Evolutionary conservation across 2,329 filamentous ascomycete genomes (phyloP).

Genomic region (Cladosporium phlei): DNA sequence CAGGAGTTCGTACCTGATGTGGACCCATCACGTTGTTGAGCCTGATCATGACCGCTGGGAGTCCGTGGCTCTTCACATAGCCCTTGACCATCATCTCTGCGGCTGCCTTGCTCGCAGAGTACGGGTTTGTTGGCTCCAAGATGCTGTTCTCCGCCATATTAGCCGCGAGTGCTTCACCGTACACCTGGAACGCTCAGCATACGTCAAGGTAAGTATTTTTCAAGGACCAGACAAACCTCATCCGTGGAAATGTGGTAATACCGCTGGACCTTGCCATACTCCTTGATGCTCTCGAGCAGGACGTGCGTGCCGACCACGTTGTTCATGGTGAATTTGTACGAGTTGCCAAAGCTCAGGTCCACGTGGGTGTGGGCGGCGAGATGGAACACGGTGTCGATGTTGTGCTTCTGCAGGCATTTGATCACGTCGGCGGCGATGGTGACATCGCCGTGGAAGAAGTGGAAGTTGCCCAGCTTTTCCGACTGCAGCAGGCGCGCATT

Average conservation of each 20-base stretch:
- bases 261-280: constrained; percentile 58
- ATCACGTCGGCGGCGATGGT: constrained; percentile 66
- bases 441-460: constrained; percentile 74
- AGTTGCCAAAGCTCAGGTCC: constrained; percentile 76
- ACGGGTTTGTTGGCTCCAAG: constrained; percentile 72
- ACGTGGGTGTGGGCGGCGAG: constrained; percentile 85
- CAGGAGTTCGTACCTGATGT: constrained; percentile 60
- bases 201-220: constrained; percentile 11
- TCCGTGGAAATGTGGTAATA: constrained; percentile 83
- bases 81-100: constrained; percentile 58
- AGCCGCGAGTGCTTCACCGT: constrained; percentile 71
- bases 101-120: constrained; percentile 36
- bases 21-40: constrained; percentile 85
- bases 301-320: constrained; percentile 84
- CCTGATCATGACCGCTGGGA: constrained; percentile 73
- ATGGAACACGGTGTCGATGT: constrained; percentile 76
- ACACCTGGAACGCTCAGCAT: constrained; percentile 52
- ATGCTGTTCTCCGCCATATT: constrained; percentile 69
- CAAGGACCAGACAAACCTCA: constrained; percentile 33
- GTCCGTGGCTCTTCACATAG: constrained; percentile 77
- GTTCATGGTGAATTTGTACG: constrained; percentile 73
- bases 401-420: constrained; percentile 64
- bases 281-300: constrained; percentile 70
- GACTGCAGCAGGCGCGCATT: constrained; percentile 67
- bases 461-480: constrained; percentile 68